Conservation (phyloP, 2,329 filamentous ascomycete genomes). For the Hysterium pulicare region DNA sequence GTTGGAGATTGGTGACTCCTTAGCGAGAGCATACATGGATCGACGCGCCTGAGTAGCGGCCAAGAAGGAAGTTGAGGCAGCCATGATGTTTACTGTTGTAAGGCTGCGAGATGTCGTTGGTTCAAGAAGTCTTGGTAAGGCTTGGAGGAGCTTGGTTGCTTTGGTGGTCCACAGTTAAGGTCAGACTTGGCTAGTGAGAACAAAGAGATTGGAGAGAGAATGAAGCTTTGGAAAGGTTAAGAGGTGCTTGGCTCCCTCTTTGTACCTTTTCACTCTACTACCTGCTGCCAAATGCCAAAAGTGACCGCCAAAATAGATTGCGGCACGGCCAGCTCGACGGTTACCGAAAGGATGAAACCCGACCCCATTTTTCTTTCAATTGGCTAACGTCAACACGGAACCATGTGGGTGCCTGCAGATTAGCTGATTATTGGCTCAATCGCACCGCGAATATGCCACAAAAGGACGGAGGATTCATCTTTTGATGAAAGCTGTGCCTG, state of each 20-base stretch:
- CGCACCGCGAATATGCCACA: too few relatives aligned
- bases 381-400: too few relatives aligned
- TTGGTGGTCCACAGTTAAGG: not conserved
- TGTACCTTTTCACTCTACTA: not conserved
- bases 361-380: too few relatives aligned
- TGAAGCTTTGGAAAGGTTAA: not conserved
- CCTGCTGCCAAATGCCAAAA: not conserved
- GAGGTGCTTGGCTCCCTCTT: slow-evolving; percentile 6
- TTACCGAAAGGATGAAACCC: too few relatives aligned
- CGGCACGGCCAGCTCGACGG: not conserved
- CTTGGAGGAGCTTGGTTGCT: not conserved
- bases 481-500: too few relatives aligned
- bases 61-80: slow-evolving; percentile 22
- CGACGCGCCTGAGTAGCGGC: slow-evolving; percentile 23
- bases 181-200: not conserved
- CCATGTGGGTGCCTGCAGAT: too few relatives aligned
- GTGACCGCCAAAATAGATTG: not conserved
- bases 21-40: slow-evolving; percentile 22
- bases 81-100: slow-evolving; percentile 9
- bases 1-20: slow-evolving; percentile 21
- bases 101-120: not conserved
- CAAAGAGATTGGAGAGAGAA: not conserved
- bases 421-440: too few relatives aligned
- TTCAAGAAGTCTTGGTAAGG: not conserved
- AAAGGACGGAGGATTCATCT: too few relatives aligned